phyloP scores from a whole-genome alignment of 352 stramenopile species.

The Phytopythium cucurbitacearum region DNA sequence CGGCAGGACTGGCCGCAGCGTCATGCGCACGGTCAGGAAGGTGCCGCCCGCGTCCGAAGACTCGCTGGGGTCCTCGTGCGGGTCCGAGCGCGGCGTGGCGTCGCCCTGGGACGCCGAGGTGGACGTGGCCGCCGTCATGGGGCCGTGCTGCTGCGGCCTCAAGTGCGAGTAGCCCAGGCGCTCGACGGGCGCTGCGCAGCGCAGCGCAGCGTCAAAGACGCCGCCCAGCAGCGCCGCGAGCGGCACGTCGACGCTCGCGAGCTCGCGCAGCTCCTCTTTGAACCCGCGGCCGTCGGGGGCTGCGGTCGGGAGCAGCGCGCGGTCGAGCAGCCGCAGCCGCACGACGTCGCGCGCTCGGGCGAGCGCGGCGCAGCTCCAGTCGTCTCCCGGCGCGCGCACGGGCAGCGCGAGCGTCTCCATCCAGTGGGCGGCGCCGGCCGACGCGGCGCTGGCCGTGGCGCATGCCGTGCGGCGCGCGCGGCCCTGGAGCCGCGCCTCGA shows the following conservation, averaged over 20 bases:
- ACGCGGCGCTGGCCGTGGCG: conserved; percentile 13
- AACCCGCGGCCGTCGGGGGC: conserved; percentile 19
- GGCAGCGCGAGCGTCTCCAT: conserved; percentile 90
- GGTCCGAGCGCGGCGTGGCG: conserved; percentile 1
- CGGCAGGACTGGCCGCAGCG: too few relatives aligned
- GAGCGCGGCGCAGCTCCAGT: conserved; percentile 77
- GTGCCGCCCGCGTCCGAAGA: too few relatives aligned
- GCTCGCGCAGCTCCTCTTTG: conserved; percentile 75
- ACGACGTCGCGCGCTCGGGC: conserved; percentile 73
- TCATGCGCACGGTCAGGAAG: too few relatives aligned
- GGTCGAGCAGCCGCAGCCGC: conserved; percentile 87
- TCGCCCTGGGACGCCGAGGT: conserved; percentile 6
- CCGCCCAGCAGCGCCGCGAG: conserved; percentile 88
- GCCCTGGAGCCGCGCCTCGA: conserved; percentile 84
- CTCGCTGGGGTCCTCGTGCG: too few relatives aligned
- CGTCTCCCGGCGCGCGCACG: conserved; percentile 76
- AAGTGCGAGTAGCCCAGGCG: conserved; percentile 80
- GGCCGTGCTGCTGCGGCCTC: conserved; percentile 5
- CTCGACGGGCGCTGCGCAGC: conserved; percentile 77
- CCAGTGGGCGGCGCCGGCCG: conserved; percentile 67
- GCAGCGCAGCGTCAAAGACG: conserved; percentile 73
- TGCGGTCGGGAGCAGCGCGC: conserved; percentile 42
- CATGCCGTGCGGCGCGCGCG: conserved; percentile 63
- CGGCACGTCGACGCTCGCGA: conserved; percentile 81
- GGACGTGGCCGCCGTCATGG: conserved; percentile 7